Evolutionary conservation across 352 stramenopile genomes (phyloP), one percentile per base, ranked within the genome.

Genomic region (Phytopythium montanum): DNA sequence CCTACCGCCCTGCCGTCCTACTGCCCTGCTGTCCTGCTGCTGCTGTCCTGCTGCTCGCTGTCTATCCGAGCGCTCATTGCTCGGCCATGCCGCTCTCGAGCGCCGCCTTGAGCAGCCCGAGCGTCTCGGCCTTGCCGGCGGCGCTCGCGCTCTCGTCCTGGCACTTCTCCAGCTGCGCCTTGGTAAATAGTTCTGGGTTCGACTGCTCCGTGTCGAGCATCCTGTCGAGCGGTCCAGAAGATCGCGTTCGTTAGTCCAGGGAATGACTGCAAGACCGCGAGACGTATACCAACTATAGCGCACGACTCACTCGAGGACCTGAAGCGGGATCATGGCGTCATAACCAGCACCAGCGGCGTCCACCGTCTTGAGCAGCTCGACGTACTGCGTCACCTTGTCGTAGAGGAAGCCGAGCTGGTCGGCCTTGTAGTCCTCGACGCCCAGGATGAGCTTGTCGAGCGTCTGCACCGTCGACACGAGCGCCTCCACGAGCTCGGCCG

Each of bases 141-240:
- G 72, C 66, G 19, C 68, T 65, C 33, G 66, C 48, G 61, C 78
- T 90, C 55, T 90, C 76, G 4, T 88, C 71, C 46, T 80, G 55
- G 39, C 78, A 88, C 41, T 75, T 79, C 39, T 90, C 78, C 51
- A 90, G 48, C 63, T 88, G 78, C 45, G 60, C 31, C 62, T 85
- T 86, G 1, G 81, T 90, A 58, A 81, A 88, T 16, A 88, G 65
- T 60, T 90, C 81, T 8, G 78, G 81, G 55, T 90, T 90, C 6
- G 75, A 85, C 38, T 81, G 64, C 39, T 83, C 53, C 5, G 61
- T 65, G 51, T 87, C 76, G 57, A 90, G 58, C 70, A 79, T 81
- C 54, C 71, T 85, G 56, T 6, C 25, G 25, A 26, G 42, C 19
- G 28, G 39, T 23, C 3, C 19, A 25, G 2, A 2, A 8, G 7